These are phyloP conservation scores for Lippia alba DNA, from an alignment of 305 asterid species.

Conservation along the genomic window DNA sequence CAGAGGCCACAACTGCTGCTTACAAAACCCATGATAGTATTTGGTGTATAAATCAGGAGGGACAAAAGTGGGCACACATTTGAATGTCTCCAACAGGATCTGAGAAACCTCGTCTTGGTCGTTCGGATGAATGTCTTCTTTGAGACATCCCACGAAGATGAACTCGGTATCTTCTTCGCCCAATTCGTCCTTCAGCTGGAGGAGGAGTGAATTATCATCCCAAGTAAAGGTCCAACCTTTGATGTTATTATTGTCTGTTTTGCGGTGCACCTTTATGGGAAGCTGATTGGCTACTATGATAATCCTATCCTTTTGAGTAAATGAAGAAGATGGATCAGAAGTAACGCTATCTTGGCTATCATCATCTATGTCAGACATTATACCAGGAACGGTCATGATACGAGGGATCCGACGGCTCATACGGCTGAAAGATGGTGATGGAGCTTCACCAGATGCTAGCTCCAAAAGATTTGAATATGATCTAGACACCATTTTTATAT, in stretches of 20 bases:
- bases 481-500: constrained; percentile 66
- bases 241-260: constrained; percentile 45
- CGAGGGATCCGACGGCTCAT: constrained; percentile 80
- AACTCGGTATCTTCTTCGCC: constrained; percentile 78
- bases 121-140: constrained; percentile 82
- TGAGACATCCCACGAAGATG: constrained; percentile 87
- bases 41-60: constrained; percentile 72
- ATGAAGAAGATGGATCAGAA: constrained; percentile 74
- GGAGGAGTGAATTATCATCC: constrained; percentile 85
- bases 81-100: constrained; percentile 74
- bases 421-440: constrained; percentile 71
- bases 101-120: constrained; percentile 92
- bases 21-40: constrained; percentile 87
- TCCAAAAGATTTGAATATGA: constrained; percentile 88
- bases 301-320: constrained; percentile 70
- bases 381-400: constrained; percentile 85
- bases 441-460: constrained; percentile 91
- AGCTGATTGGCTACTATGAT: constrained; percentile 87
- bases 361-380: constrained; percentile 82
- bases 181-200: constrained; percentile 76
- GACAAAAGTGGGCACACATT: constrained; percentile 82
- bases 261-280: constrained; percentile 69
- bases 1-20: constrained; percentile 88
- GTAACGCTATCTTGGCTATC: constrained; percentile 65
- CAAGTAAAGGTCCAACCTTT: constrained; percentile 79